These are phyloP conservation scores for Cairneyella variabilis DNA, from an alignment of 495 filamentous ascomycete species.

Conservation along the genomic window DNA sequence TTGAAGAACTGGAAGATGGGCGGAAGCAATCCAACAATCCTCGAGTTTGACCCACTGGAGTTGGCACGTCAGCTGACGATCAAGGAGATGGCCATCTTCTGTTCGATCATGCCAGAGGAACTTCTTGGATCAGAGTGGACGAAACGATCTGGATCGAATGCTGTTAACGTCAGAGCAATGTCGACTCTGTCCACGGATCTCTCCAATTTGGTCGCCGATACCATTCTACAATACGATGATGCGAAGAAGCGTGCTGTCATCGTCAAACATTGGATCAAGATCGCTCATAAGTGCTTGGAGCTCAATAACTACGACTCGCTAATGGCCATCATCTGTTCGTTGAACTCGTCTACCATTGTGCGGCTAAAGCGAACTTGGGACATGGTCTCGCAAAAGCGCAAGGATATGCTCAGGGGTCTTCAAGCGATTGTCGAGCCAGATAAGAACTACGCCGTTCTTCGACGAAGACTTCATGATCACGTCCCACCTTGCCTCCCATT, in stretches of 20 bases:
- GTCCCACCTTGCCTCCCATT: conserved; percentile 94
- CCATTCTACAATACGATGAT: conserved; percentile 80
- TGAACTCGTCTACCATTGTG: conserved; percentile 86
- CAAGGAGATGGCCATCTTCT: conserved; percentile 91
- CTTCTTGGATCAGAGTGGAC: conserved; percentile 93
- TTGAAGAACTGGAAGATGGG: conserved; percentile 73
- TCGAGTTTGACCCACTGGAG: conserved; percentile 93
- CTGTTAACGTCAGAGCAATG: conserved; percentile 94
- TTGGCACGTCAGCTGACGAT: conserved; percentile 90
- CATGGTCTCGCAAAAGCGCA: conserved; percentile 78
- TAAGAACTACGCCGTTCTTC: conserved; percentile 88
- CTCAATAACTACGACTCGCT: conserved; percentile 95
- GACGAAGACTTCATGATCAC: conserved; percentile 79
- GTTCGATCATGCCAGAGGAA: conserved; percentile 88
- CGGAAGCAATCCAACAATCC: conserved; percentile 64
- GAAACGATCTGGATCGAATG: conserved; percentile 71
- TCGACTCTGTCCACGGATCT: conserved; percentile 87
- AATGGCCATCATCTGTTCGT: conserved; percentile 92
- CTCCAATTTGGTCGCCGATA: conserved; percentile 92
- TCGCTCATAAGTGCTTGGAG: conserved; percentile 79
- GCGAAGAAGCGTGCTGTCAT: conserved; percentile 83
- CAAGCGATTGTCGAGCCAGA: conserved; percentile 81
- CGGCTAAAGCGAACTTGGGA: conserved; percentile 97
- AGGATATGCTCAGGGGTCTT: conserved; percentile 69
- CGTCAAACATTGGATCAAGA: conserved; percentile 99